phyloP scores from a whole-genome alignment of 2,329 filamentous ascomycete genomes.

The Pseudogymnoascus sp. region DNA sequence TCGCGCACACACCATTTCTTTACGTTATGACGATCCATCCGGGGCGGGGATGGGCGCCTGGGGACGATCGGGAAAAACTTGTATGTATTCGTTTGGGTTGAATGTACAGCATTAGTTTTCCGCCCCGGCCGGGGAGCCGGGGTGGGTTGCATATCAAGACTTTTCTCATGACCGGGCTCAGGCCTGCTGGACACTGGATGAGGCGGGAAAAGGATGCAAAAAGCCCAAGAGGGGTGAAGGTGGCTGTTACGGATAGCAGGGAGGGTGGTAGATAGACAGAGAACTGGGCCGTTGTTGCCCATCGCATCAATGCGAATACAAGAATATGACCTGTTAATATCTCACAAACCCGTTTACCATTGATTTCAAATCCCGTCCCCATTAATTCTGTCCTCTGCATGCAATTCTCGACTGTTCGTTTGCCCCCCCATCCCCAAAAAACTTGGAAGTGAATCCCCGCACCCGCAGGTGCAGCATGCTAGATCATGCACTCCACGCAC shows the following conservation, averaged over 20 bases:
- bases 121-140: neutral
- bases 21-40: neutral
- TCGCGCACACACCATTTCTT: neutral
- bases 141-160: neutral
- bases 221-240: neutral
- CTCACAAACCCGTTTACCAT: neutral
- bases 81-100: constrained; percentile 4
- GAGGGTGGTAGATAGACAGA: neutral
- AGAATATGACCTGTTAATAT: constrained; percentile 5
- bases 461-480: neutral
- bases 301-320: neutral
- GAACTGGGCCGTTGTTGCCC: neutral
- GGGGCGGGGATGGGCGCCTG: neutral
- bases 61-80: neutral
- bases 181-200: neutral
- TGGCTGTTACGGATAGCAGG: neutral
- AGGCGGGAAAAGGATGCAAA: neutral
- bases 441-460: neutral
- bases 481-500: neutral
- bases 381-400: too few relatives aligned
- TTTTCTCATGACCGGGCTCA: neutral
- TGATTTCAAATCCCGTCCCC: neutral
- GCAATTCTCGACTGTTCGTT: neutral
- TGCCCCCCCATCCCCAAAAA: neutral
- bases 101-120: neutral